phyloP scores from a whole-genome alignment of 73 alveolate genomes.

The Paramecium caudatum region DNA sequence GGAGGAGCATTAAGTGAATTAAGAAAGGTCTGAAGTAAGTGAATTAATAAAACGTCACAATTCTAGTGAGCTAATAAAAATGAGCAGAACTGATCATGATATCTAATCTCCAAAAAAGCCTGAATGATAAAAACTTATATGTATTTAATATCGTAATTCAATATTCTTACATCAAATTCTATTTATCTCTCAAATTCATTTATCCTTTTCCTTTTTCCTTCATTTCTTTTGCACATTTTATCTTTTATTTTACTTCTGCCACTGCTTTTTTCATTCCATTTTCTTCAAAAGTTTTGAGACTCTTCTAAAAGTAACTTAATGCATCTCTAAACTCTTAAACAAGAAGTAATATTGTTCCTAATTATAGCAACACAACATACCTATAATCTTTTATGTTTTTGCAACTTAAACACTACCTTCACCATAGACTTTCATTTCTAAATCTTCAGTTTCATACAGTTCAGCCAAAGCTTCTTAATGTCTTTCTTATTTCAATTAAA shows the following conservation, averaged over 20 bases:
- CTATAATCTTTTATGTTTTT: slow-evolving; percentile 87
- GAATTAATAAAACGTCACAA: slow-evolving; percentile 46
- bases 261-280: slow-evolving; percentile 79
- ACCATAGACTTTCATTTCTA: slow-evolving; percentile 88
- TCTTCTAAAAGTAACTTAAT: slow-evolving; percentile 78
- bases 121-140: slow-evolving; percentile 43
- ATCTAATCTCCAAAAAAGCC: slow-evolving; percentile 39
- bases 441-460: slow-evolving; percentile 86
- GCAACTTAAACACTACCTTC: slow-evolving; percentile 86
- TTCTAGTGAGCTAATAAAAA: slow-evolving; percentile 60
- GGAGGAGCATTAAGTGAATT: slow-evolving; percentile 31
- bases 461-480: slow-evolving; percentile 92
- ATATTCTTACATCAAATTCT: slow-evolving; percentile 58
- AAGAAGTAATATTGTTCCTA: slow-evolving; percentile 82
- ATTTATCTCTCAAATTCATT: slow-evolving; percentile 69
- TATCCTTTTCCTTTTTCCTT: slow-evolving; percentile 66
- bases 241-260: slow-evolving; percentile 74
- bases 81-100: slow-evolving; percentile 38
- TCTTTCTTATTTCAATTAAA: slow-evolving; percentile 78
- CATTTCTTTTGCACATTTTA: slow-evolving; percentile 70
- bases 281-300: slow-evolving; percentile 75
- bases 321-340: slow-evolving; percentile 86
- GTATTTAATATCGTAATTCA: slow-evolving; percentile 21
- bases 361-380: background rate
- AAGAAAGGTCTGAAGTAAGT: slow-evolving; percentile 53